Percentiles rank a stretch among this genome's conserved stretches.
Evolutionary conservation across 257 asterid genomes (phyloP).

Genomic region (Przewalskia tangutica): DNA sequence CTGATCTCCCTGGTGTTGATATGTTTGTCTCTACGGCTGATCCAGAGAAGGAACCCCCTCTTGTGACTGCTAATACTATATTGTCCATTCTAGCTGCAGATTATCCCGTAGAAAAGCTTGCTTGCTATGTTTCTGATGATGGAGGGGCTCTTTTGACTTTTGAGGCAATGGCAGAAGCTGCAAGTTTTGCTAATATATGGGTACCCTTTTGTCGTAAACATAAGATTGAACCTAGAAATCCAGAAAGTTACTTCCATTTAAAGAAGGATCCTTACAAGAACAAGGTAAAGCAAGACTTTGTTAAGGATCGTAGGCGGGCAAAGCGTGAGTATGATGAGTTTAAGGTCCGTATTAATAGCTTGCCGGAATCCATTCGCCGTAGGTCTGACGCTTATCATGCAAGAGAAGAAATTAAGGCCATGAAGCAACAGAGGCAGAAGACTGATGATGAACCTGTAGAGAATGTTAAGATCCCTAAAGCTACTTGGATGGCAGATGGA

Average conservation of each 20-base stretch:
- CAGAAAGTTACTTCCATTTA: conserved; percentile 47
- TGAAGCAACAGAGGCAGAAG: conserved; percentile 54
- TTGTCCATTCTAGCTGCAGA: conserved; percentile 55
- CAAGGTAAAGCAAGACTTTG: conserved; percentile 53
- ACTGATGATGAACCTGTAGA: conserved; percentile 50
- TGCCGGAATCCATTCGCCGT: conserved; percentile 63
- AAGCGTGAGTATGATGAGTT: conserved; percentile 78
- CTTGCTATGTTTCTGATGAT: conserved; percentile 71
- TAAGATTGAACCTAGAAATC: conserved; percentile 60
- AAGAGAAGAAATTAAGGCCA: conserved; percentile 51
- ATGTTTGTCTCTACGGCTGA: conserved; percentile 71
- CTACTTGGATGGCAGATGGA: conserved; percentile 85
- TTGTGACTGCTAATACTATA: conserved; percentile 70
- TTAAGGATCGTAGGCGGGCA: conserved; percentile 58
- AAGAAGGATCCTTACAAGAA: conserved; percentile 70
- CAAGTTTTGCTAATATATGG: conserved; percentile 66
- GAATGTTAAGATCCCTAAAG: conserved; percentile 41
- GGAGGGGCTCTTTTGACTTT: conserved; percentile 76
- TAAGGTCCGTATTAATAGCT: conserved; percentile 57
- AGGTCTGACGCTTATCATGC: conserved; percentile 68
- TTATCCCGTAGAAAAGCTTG: conserved; percentile 64
- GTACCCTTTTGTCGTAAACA: conserved; percentile 75
- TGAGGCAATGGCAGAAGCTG: conserved; percentile 81
- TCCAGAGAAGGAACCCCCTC: conserved; percentile 79
- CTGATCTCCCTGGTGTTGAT: conserved; percentile 65